phyloP scores from a whole-genome alignment of 441 rosid genomes.

The Erysimum cheiri region DNA sequence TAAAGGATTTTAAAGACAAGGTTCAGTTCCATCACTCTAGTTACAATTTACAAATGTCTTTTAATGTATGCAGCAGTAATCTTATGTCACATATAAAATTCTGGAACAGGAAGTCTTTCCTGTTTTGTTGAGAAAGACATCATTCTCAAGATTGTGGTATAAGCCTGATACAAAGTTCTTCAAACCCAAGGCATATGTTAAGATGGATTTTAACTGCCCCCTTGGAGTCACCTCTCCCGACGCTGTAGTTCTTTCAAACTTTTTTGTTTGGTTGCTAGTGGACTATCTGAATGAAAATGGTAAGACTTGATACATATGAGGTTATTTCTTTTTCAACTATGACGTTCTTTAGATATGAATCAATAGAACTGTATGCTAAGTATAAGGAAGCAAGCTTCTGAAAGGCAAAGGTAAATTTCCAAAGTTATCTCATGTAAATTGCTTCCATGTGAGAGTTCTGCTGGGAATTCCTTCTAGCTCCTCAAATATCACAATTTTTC shows the following conservation, averaged over 20 bases:
- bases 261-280: constrained; percentile 69
- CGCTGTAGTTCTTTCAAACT: constrained; percentile 62
- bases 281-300: constrained; percentile 96
- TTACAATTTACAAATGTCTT: constrained; percentile 1
- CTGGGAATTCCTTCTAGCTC: background rate
- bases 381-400: background rate
- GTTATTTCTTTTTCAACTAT: background rate
- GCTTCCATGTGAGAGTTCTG: background rate
- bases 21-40: constrained; percentile 45
- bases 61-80: background rate
- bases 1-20: constrained; percentile 64
- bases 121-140: constrained; percentile 66
- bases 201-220: constrained; percentile 82
- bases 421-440: background rate
- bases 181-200: constrained; percentile 78
- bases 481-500: background rate
- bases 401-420: background rate
- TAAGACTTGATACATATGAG: constrained; percentile 40
- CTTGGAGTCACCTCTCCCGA: constrained; percentile 68
- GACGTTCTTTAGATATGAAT: background rate
- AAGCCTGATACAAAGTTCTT: constrained; percentile 87
- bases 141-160: constrained; percentile 80
- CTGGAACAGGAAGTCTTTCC: constrained; percentile 54
- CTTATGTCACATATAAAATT: constrained; percentile 9
- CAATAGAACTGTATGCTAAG: background rate